Percentiles rank a stretch among this genome's conserved stretches.
These are phyloP conservation scores for Dalbergia cochinchinensis DNA, from an alignment of 306 rosid genomes.

Conservation along the genomic window DNA sequence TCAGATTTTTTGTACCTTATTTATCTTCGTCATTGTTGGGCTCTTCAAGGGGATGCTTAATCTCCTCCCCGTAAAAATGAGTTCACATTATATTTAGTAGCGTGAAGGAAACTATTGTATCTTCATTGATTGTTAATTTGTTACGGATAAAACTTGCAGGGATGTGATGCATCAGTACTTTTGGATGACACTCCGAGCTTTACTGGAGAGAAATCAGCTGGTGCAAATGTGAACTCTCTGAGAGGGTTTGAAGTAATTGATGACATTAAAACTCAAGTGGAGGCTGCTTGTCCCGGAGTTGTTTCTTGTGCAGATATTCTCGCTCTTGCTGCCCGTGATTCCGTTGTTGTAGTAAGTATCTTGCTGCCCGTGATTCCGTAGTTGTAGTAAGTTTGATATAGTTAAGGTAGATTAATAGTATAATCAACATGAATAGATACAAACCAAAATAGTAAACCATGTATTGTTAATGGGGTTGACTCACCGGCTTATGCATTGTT, in stretches of 20 bases:
- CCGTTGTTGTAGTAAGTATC: conserved; percentile 67
- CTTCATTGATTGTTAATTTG: not conserved
- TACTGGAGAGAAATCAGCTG: conserved; percentile 75
- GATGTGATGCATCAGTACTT: conserved; percentile 80
- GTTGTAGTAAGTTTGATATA: conserved; percentile 53
- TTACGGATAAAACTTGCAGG: conserved; percentile 47
- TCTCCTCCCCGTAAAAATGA: too few species aligned
- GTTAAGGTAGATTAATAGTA: not conserved
- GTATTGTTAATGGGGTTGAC: too few species aligned
- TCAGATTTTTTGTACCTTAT: not conserved
- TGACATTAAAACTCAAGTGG: conserved; percentile 65
- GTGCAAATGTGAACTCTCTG: conserved; percentile 62
- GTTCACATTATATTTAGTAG: not conserved
- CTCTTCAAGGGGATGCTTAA: too few species aligned
- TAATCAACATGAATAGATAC: not conserved
- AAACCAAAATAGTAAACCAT: too few species aligned
- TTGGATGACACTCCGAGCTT: conserved; percentile 73
- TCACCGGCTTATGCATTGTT: not conserved
- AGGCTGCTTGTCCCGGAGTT: conserved; percentile 65
- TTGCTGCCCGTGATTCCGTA: conserved; percentile 78
- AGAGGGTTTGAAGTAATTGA: conserved; percentile 79
- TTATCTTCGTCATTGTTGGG: too few species aligned
- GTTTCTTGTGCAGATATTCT: conserved; percentile 84
- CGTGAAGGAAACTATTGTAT: not conserved
- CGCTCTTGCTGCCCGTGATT: conserved; percentile 72